These are phyloP conservation scores for Neurospora sp. DNA, from an alignment of 2,329 filamentous ascomycete species.

Conservation along the genomic window DNA sequence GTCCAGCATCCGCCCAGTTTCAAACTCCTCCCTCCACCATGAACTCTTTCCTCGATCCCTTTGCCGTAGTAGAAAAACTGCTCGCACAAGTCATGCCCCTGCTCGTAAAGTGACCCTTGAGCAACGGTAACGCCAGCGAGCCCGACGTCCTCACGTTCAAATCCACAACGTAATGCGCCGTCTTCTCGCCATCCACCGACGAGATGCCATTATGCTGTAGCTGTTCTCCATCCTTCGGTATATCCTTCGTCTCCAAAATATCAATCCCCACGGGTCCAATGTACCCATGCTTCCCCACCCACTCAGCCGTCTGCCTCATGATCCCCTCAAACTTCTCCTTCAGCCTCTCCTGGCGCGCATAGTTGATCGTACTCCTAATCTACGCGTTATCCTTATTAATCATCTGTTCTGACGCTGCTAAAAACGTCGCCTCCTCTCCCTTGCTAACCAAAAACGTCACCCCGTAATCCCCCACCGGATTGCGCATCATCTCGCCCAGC, in stretches of 20 bases:
- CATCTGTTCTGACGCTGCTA: conserved; percentile 27
- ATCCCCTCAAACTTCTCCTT: conserved; percentile 19
- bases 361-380: conserved; percentile 26
- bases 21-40: conserved; percentile 19
- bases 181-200: conserved; percentile 5
- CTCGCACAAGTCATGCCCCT: conserved; percentile 20
- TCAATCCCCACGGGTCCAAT: conserved; percentile 26
- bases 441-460: conserved; percentile 26
- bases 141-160: conserved; percentile 26
- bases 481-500: conserved; percentile 22
- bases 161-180: conserved; percentile 22
- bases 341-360: conserved; percentile 22
- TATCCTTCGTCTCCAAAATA: conserved; percentile 20
- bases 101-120: conserved; percentile 21
- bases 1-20: conserved; percentile 20
- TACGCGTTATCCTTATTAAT: conserved; percentile 23
- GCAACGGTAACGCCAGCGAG: conserved; percentile 21
- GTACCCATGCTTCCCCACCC: conserved; percentile 22
- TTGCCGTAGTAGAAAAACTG: conserved; percentile 20
- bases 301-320: conserved; percentile 16
- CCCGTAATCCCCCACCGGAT: conserved; percentile 24
- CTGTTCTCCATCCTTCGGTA: background rate
- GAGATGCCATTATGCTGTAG: background rate
- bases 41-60: conserved; percentile 18
- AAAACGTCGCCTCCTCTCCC: conserved; percentile 17